Evolutionary conservation across 2,329 filamentous ascomycete species (phyloP), one percentile per base, ranked within the genome.

Genomic region (Trichoderma cornu-damae): DNA sequence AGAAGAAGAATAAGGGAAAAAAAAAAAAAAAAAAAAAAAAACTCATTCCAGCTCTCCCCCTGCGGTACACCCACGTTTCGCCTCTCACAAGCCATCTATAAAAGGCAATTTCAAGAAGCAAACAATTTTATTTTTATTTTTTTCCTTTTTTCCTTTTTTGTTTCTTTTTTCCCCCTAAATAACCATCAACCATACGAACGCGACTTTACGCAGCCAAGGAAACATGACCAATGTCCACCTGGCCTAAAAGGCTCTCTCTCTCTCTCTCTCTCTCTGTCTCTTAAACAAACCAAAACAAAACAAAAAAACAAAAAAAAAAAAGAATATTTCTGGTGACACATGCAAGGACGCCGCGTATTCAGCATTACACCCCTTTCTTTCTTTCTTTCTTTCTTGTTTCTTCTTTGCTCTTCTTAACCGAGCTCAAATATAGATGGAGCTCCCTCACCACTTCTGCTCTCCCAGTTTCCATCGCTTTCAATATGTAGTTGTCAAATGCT

Each of bases 81-180:
- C n/a, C 44, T 57, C 53, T 43, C 57, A 59, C 49, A 42, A 59
- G 32, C 30, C 20, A 50, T 34, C 26, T 40, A 28, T n/a, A 50
- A 51, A 58, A 28, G 55, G 55, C 26, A 57, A 38, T n/a, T 34
- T 12, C 30, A 26, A 16, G 22, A 49, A 57, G 53, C 53, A 57
- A 57, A 57, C 53, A 56, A 44, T 37, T 38, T 22, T 20, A 6
- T 26, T 7, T 18, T 12, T 1, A 16, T n/a, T 12, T 12, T 1
- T 4, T 16, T 16, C 34, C 34, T 37, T 12, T n/a, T 6, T 7
- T 28, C n/a, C n/a, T n/a, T n/a, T n/a, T n/a, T n/a, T n/a, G n/a
- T n/a, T n/a, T n/a, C n/a, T n/a, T n/a, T n/a, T n/a, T n/a, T n/a
- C n/a, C n/a, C n/a, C n/a, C n/a, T n/a, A n/a, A n/a, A n/a, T n/a